Conservation (phyloP, 345 rosid species). For the Microthlaspi erraticum region DNA sequence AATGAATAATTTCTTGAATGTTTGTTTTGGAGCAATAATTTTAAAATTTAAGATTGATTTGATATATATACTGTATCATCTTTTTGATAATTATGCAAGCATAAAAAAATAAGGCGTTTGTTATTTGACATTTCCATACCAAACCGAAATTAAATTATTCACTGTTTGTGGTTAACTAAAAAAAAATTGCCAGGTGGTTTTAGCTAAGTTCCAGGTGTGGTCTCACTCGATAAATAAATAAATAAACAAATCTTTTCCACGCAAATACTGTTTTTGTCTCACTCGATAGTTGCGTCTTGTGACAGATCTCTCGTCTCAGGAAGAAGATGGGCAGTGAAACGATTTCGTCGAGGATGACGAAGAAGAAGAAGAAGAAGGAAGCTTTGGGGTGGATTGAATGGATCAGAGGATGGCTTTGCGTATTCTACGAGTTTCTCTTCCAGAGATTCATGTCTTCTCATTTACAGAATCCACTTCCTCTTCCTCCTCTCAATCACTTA, state of each 20-base stretch:
- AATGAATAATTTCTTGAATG: too few relatives aligned
- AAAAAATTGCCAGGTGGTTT: background rate
- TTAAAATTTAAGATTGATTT: too few relatives aligned
- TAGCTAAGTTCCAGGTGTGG: conserved; percentile 3
- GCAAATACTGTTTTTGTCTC: conserved; percentile 24
- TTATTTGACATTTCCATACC: too few relatives aligned
- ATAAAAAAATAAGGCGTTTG: too few relatives aligned
- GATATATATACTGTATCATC: too few relatives aligned
- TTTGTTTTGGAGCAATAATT: too few relatives aligned
- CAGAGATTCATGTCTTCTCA: conserved; percentile 78
- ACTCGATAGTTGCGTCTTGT: background rate
- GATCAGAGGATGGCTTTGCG: conserved; percentile 69
- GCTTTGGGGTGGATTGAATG: conserved; percentile 88
- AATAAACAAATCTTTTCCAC: background rate
- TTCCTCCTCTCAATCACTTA: conserved; percentile 70
- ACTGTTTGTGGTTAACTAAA: too few relatives aligned
- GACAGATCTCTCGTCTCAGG: conserved; percentile 17
- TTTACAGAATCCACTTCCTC: conserved; percentile 69
- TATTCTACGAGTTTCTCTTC: conserved; percentile 69
- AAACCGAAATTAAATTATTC: background rate
- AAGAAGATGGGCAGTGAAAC: conserved; percentile 23
- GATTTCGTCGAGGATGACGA: background rate
- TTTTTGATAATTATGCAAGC: too few relatives aligned
- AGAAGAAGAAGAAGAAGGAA: conserved; percentile 55
- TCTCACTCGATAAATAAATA: background rate